phyloP scores from a whole-genome alignment of 257 asterid genomes.

The Solanum verrucosum region DNA sequence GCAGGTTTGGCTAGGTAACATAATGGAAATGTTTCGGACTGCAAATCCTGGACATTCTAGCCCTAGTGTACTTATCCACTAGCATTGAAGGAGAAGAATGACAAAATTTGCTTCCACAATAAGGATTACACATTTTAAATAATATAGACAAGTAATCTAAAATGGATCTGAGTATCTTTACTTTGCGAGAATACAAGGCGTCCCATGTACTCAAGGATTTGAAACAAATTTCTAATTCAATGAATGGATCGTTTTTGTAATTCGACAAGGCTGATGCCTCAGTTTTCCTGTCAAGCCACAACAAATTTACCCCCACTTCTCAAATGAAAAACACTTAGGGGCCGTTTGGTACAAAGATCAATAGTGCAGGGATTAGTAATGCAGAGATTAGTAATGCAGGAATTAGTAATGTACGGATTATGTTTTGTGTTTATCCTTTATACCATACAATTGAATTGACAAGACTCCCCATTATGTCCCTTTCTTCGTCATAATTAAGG shows the following conservation, averaged over 20 bases:
- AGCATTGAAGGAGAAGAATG: not conserved
- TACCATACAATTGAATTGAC: not conserved
- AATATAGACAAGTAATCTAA: too few species aligned
- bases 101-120: not conserved
- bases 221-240: not conserved
- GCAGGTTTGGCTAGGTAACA: not conserved
- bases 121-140: too few species aligned
- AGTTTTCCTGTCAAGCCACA: not conserved
- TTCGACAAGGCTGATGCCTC: not conserved
- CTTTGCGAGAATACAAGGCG: too few species aligned
- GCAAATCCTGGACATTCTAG: not conserved
- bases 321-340: not conserved
- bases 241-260: not conserved
- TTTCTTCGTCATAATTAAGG: not conserved
- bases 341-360: too few species aligned
- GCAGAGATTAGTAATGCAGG: accelerated
- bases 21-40: not conserved
- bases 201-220: not conserved
- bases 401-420: too few species aligned
- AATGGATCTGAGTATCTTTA: too few species aligned
- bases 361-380: too few species aligned
- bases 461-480: not conserved
- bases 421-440: not conserved
- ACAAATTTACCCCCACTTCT: not conserved
- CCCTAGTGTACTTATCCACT: not conserved